A percentile compares a stretch with the other conserved stretches of the same genome.
Conservation (phyloP, 2,329 filamentous ascomycete genomes). For the Hawksworthiomyces lignivorus region DNA sequence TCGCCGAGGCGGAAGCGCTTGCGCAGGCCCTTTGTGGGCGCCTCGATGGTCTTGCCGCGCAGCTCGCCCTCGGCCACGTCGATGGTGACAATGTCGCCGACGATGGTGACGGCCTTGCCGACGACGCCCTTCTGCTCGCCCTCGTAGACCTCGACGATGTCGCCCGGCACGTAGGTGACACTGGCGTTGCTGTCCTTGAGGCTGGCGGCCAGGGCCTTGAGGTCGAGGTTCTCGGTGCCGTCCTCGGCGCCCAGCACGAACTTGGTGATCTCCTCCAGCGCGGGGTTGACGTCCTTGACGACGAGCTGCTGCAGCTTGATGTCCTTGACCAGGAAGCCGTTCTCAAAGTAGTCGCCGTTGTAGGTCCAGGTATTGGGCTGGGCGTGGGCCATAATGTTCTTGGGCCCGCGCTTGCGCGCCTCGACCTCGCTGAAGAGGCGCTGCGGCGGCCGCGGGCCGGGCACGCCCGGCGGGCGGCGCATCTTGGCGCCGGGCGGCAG, state of each 20-base stretch:
- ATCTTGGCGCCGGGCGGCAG: conserved; percentile 59
- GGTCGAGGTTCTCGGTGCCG: conserved; percentile 86
- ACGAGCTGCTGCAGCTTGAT: conserved; percentile 80
- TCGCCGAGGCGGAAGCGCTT: conserved; percentile 92
- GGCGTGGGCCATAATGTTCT: conserved; percentile 55
- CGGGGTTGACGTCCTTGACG: conserved; percentile 88
- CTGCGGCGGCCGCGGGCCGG: conserved; percentile 70
- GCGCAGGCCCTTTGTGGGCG: conserved; percentile 80
- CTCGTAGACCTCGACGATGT: conserved; percentile 92
- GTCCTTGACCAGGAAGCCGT: conserved; percentile 89
- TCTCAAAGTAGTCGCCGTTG: conserved; percentile 80
- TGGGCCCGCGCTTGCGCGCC: conserved; percentile 77
- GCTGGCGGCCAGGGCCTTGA: conserved; percentile 83
- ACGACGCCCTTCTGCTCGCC: conserved; percentile 90
- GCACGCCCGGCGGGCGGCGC: conserved; percentile 57
- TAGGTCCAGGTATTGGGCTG: conserved; percentile 79
- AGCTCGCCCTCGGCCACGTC: conserved; percentile 77
- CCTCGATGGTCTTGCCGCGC: conserved; percentile 77
- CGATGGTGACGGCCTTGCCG: conserved; percentile 77
- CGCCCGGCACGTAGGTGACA: conserved; percentile 81
- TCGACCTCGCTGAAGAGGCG: conserved; percentile 89
- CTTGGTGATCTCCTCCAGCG: conserved; percentile 88
- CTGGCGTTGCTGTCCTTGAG: conserved; percentile 76
- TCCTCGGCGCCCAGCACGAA: conserved; percentile 86
- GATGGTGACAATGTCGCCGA: conserved; percentile 86